Evolutionary conservation across 352 stramenopile genomes (phyloP).

Genomic region (Thraustochytrium sp.): DNA sequence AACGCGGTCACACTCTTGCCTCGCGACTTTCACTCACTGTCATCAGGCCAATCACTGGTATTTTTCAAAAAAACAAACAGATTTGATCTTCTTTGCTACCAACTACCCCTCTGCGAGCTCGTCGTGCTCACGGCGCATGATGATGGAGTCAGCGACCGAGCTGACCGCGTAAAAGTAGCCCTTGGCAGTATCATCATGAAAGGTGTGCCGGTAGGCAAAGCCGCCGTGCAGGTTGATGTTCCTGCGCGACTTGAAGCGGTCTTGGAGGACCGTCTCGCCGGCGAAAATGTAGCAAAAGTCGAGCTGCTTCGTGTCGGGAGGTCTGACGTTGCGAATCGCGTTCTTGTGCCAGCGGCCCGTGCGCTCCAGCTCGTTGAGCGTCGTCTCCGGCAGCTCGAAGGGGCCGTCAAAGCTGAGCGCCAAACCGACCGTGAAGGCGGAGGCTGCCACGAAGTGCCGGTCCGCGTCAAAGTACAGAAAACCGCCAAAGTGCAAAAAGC

Average conservation of each 20-base stretch:
- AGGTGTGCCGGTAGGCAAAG: neutral
- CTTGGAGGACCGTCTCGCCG: neutral
- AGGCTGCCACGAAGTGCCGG: neutral
- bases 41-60: too few relatives aligned
- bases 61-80: too few relatives aligned
- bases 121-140: too few relatives aligned
- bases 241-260: neutral
- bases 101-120: too few relatives aligned
- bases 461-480: constrained; percentile 18
- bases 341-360: neutral
- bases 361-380: neutral
- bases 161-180: too few relatives aligned
- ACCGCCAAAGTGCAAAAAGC: neutral
- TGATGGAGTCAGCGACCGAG: too few relatives aligned
- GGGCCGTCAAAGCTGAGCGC: constrained; percentile 4
- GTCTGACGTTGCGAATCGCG: neutral
- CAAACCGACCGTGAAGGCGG: neutral
- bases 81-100: too few relatives aligned
- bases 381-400: neutral
- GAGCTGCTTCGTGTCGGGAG: neutral
- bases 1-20: too few relatives aligned
- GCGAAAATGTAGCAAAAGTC: neutral
- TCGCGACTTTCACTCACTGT: too few relatives aligned
- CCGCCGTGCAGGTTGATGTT: neutral
- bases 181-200: neutral